Evolutionary conservation across 345 rosid genomes (phyloP).

Genomic region (Hibiscus syriacus): DNA sequence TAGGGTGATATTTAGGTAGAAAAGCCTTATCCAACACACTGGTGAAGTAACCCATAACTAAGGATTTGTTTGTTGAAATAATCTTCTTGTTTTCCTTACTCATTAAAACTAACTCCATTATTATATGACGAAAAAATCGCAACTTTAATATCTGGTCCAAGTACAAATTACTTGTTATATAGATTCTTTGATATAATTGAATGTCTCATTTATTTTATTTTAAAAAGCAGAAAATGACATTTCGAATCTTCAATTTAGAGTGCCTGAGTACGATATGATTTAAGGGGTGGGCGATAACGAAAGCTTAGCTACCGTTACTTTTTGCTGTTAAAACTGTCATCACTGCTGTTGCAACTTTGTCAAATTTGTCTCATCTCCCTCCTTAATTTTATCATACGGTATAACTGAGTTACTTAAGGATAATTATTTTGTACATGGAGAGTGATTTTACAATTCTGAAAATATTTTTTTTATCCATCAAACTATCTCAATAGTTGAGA

Average conservation of each 20-base stretch:
- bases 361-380: neutral
- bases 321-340: neutral
- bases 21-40: too few species aligned
- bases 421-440: too few species aligned
- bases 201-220: too few species aligned
- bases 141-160: neutral
- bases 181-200: too few species aligned
- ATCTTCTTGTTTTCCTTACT: slow-evolving; percentile 15
- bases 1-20: too few species aligned
- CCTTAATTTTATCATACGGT: neutral
- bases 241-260: slow-evolving; percentile 14
- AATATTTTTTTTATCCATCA: too few species aligned
- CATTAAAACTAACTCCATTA: slow-evolving; percentile 24
- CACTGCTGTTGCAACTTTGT: neutral
- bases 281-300: slow-evolving; percentile 22
- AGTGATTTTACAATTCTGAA: too few species aligned
- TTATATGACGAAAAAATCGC: slow-evolving; percentile 5
- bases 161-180: too few species aligned
- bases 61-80: slow-evolving; percentile 20
- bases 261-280: slow-evolving; percentile 9
- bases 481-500: too few species aligned
- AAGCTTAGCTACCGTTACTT: slow-evolving; percentile 22
- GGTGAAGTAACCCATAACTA: slow-evolving; percentile 30
- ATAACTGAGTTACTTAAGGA: neutral
- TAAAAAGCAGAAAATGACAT: too few species aligned